These are phyloP conservation scores for Talaromyces stipitatus DNA, from an alignment of 495 filamentous ascomycete genomes.

Conservation along the genomic window DNA sequence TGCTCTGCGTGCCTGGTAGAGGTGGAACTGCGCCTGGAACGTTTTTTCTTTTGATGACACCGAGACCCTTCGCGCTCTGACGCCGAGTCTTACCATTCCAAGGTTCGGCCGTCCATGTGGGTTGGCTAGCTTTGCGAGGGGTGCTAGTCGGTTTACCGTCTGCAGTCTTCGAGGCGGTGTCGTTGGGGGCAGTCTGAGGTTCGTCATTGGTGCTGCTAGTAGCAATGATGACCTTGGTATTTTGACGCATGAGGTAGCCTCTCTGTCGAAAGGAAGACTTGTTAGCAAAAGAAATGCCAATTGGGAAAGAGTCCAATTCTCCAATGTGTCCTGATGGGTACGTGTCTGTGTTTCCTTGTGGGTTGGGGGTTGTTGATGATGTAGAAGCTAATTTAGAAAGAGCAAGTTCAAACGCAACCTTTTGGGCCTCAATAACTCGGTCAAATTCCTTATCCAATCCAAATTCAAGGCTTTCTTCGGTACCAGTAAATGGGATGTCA, in stretches of 20 bases:
- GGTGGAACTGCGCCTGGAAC: constrained; percentile 63
- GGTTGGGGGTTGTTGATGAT: constrained; percentile 8
- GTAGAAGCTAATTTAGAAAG: constrained; percentile 24
- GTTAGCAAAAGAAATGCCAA: constrained; percentile 7
- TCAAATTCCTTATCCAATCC: constrained; percentile 91
- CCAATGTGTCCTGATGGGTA: background rate
- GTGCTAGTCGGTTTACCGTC: constrained; percentile 53
- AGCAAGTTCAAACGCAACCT: constrained; percentile 66
- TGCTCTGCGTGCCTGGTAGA: constrained; percentile 81
- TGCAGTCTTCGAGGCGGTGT: constrained; percentile 42
- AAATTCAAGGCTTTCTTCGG: constrained; percentile 55
- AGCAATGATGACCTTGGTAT: constrained; percentile 93
- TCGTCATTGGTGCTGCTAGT: constrained; percentile 55
- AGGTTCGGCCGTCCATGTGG: constrained; percentile 92
- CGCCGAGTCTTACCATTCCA: constrained; percentile 79
- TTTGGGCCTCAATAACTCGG: constrained; percentile 92
- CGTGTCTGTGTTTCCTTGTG: constrained; percentile 1
- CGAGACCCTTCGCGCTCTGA: constrained; percentile 52
- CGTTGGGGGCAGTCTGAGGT: constrained; percentile 28
- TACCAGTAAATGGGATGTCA: constrained; percentile 56
- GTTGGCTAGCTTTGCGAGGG: constrained; percentile 66
- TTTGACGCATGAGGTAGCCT: constrained; percentile 97
- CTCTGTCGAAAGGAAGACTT: constrained; percentile 54
- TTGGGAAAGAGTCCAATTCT: background rate
- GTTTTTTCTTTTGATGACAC: constrained; percentile 56